Evolutionary conservation across 2,329 filamentous ascomycete genomes (phyloP).

Genomic region (Aspergillus flavus): DNA sequence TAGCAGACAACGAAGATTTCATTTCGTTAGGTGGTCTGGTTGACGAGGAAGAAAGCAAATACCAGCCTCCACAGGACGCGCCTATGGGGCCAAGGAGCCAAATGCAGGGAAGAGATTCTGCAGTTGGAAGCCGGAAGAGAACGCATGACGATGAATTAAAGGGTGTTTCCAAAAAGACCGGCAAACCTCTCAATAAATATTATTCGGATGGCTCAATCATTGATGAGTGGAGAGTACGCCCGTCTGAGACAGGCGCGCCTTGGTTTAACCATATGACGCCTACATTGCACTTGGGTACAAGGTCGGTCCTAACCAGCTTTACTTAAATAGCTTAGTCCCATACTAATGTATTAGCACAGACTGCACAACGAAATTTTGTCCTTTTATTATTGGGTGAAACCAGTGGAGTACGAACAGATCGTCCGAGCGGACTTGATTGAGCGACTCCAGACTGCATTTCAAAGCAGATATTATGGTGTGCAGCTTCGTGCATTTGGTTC

Average conservation of each 20-base stretch:
- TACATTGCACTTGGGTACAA: slow-evolving; percentile 36
- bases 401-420: slow-evolving; percentile 72
- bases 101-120: slow-evolving; percentile 43
- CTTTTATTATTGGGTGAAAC: slow-evolving; percentile 83
- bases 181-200: slow-evolving; percentile 57
- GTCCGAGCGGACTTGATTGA: slow-evolving; percentile 74
- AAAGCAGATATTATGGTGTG: slow-evolving; percentile 60
- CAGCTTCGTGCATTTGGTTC: slow-evolving; percentile 84
- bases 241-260: slow-evolving; percentile 55
- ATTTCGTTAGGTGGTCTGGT: slow-evolving; percentile 79
- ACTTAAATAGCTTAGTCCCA: neutral
- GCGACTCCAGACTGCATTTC: slow-evolving; percentile 65
- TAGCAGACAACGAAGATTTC: slow-evolving; percentile 72
- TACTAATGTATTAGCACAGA: slow-evolving; percentile 48
- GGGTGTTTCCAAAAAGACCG: slow-evolving; percentile 54
- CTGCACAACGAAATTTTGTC: slow-evolving; percentile 88
- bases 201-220: slow-evolving; percentile 55
- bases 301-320: slow-evolving; percentile 26
- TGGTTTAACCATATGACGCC: slow-evolving; percentile 55
- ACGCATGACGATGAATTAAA: slow-evolving; percentile 71
- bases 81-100: slow-evolving; percentile 39
- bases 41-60: slow-evolving; percentile 48
- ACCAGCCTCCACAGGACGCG: slow-evolving; percentile 37
- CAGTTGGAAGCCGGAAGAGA: slow-evolving; percentile 71
- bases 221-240: slow-evolving; percentile 54